Conservation (phyloP, 352 stramenopile species). For the Paralagenidium karlingii region DNA sequence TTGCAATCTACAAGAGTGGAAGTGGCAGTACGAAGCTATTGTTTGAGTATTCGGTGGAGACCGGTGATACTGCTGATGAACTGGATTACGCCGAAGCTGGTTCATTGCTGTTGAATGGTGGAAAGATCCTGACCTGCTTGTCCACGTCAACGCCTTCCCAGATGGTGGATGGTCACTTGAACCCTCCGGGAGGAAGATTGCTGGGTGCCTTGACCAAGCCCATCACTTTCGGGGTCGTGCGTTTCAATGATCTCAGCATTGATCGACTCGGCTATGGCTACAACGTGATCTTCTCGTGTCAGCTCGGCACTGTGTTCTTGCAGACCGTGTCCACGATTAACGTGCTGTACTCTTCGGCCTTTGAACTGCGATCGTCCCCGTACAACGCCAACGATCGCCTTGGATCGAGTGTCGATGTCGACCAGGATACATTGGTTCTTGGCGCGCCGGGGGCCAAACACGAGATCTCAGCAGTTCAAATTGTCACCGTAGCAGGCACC, state of each 20-base stretch:
- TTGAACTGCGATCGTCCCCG: slow-evolving; percentile 43
- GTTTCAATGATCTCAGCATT: slow-evolving; percentile 60
- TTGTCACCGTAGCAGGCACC: slow-evolving; percentile 40
- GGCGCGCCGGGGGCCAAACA: slow-evolving; percentile 43
- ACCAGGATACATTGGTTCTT: slow-evolving; percentile 52
- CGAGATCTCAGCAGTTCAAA: slow-evolving; percentile 53
- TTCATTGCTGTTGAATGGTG: slow-evolving; percentile 48
- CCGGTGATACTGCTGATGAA: slow-evolving; percentile 41
- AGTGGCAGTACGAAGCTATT: slow-evolving; percentile 28
- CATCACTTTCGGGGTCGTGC: slow-evolving; percentile 43
- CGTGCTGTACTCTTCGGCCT: slow-evolving; percentile 58
- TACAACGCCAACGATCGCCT: slow-evolving; percentile 41
- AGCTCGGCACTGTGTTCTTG: slow-evolving; percentile 21
- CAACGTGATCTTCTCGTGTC: slow-evolving; percentile 34
- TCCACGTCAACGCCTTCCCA: slow-evolving; percentile 29
- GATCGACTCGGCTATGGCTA: slow-evolving; percentile 64
- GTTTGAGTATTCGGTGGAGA: slow-evolving; percentile 68
- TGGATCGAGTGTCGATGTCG: slow-evolving; percentile 52
- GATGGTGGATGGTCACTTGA: slow-evolving; percentile 55
- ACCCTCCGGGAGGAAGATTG: slow-evolving; percentile 50
- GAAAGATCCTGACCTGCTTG: slow-evolving; percentile 55
- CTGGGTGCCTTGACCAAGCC: slow-evolving; percentile 19
- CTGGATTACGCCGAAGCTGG: slow-evolving; percentile 53
- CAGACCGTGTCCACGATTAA: slow-evolving; percentile 42
- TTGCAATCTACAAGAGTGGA: slow-evolving; percentile 40